Evolutionary conservation across 305 asterid genomes (phyloP), one percentile per base, ranked within the genome.

Genomic region (Fraxinus sp.): DNA sequence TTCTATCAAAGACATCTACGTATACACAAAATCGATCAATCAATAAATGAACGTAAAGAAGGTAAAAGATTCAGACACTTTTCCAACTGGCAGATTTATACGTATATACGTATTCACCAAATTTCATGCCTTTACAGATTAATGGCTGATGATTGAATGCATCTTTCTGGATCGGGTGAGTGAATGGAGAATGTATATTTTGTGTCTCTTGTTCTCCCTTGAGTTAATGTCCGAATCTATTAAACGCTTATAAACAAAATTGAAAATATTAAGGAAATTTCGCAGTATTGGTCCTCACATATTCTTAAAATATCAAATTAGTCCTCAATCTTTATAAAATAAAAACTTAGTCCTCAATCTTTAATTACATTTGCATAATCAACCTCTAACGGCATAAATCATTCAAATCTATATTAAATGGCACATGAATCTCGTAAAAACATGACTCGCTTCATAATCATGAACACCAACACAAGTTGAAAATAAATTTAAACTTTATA

Each of bases 151-250:
- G 84, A 86, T 85, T 83, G 85, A 86, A 80, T 86, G 87, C 87
- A 88, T 88, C 90, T 89, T 89, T 86, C 90, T 68, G 89, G 90
- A 91, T 89, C 91, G 90, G 89, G 82, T 87, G 90, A 83, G 89
- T 85, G 90, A 89, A 83, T 80, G 87, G 22, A 82, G 90, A 49
- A 49, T 49, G 68, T 78, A n/a, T 16, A 14, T 32, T 32, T 71
- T 6, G 44, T 5, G 41, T 71, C 32, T 71, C 36, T 71, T 16
- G 44, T 32, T 71, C 44, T 32, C 76, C 76, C 41, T 71, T 71
- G 16, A 32, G 8, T 32, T 6, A 70, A 32, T 71, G 76, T 36
- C 44, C 4, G 30, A 55, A 55, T 55, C 24, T 55, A n/a, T n/a
- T n/a, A n/a, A n/a, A 5, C 24, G 66, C 66, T 55, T n/a, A n/a